Percentiles rank a stretch among this genome's conserved stretches.
phyloP scores from a whole-genome alignment of 352 stramenopile species.

The Pythium vanterpoolii region DNA sequence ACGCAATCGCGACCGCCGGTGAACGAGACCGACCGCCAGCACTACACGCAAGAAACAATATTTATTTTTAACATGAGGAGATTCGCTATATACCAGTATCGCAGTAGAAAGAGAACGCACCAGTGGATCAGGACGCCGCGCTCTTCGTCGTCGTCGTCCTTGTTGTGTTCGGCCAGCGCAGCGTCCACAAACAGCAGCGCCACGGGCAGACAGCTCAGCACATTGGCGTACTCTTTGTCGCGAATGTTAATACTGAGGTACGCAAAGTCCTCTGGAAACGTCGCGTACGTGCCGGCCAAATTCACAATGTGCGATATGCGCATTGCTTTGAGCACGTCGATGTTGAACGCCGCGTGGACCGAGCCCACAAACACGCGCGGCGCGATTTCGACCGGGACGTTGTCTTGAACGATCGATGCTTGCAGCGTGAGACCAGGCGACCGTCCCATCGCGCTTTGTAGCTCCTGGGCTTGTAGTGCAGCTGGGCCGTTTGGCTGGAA shows the following conservation, averaged over 20 bases:
- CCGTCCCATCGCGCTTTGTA: constrained; percentile 58
- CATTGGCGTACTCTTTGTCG: constrained; percentile 88
- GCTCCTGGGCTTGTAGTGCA: not conserved
- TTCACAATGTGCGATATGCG: constrained; percentile 87
- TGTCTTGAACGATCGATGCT: constrained; percentile 80
- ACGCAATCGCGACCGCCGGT: constrained; percentile 72
- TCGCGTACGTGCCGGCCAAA: constrained; percentile 78
- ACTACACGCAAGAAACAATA: constrained; percentile 22
- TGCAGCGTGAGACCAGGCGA: constrained; percentile 53
- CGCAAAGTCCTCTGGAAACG: constrained; percentile 85
- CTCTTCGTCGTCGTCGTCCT: constrained; percentile 8
- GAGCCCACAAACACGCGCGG: constrained; percentile 80
- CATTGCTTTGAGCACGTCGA: constrained; percentile 69
- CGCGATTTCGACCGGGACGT: constrained; percentile 69
- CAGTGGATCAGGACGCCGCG: constrained; percentile 85
- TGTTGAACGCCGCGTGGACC: constrained; percentile 85
- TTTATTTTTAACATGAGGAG: too few relatives aligned
- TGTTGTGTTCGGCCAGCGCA: constrained; percentile 28
- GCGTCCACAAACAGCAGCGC: constrained; percentile 80
- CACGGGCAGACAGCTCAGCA: constrained; percentile 82
- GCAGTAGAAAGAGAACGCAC: constrained; percentile 11
- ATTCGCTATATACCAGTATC: not conserved
- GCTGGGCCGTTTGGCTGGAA: not conserved
- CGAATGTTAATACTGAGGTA: constrained; percentile 89
- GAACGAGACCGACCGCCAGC: constrained; percentile 79